A percentile compares a stretch with the other conserved stretches of the same genome.
phyloP scores from a whole-genome alignment of 2,329 filamentous ascomycete species.

The Pseudogymnoascus sp. region DNA sequence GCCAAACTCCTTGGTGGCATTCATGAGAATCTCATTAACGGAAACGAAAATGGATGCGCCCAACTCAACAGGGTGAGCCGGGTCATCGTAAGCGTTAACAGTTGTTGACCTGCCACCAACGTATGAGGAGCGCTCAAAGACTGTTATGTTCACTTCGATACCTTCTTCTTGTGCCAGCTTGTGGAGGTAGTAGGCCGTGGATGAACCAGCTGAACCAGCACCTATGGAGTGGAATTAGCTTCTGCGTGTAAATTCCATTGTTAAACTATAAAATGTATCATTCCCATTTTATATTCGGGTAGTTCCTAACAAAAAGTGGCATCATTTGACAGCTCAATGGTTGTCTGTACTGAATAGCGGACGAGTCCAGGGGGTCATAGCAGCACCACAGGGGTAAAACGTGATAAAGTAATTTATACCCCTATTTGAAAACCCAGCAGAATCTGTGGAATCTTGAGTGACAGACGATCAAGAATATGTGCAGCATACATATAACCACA shows the following conservation, averaged over 20 bases:
- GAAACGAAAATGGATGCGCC: slow-evolving; percentile 89
- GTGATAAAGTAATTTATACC: background rate
- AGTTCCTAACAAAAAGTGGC: background rate
- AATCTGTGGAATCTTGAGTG: background rate
- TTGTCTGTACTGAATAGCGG: background rate
- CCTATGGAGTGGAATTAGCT: slow-evolving; percentile 43
- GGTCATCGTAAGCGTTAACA: slow-evolving; percentile 65
- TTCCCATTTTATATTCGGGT: background rate
- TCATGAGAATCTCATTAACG: slow-evolving; percentile 73
- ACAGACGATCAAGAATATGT: background rate
- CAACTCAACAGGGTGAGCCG: slow-evolving; percentile 66
- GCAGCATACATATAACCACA: background rate
- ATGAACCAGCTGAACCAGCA: slow-evolving; percentile 81
- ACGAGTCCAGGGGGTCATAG: background rate
- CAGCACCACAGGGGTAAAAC: background rate
- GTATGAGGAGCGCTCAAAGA: slow-evolving; percentile 73
- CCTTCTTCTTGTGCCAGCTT: slow-evolving; percentile 57
- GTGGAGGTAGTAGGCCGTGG: slow-evolving; percentile 73
- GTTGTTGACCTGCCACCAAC: slow-evolving; percentile 85
- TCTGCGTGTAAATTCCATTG: background rate
- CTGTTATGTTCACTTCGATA: slow-evolving; percentile 66
- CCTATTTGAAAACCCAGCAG: background rate
- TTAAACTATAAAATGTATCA: background rate
- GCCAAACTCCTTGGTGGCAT: slow-evolving; percentile 64
- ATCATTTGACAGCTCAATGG: background rate